Conservation (phyloP, 768 basidiomycete genomes). For the Tricholoma bakamatsutake region DNA sequence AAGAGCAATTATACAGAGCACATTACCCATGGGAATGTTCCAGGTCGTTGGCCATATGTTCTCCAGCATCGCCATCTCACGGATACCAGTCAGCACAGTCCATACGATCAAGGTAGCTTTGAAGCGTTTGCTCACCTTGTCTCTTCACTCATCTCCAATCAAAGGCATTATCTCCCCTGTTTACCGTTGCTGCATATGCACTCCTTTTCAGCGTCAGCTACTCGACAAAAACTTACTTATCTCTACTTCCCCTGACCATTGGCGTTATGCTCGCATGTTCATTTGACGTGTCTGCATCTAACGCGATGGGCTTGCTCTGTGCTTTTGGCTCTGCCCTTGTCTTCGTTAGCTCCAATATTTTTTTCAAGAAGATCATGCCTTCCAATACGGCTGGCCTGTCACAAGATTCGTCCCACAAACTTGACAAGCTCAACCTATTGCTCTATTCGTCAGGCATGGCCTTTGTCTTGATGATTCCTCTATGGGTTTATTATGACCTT, state of each 20-base stretch:
- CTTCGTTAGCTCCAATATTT: conserved; percentile 97
- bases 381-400: conserved; percentile 37
- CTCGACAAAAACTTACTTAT: conserved; percentile 85
- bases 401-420: conserved; percentile 53
- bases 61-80: conserved; percentile 93
- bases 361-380: conserved; percentile 98
- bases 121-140: neutral
- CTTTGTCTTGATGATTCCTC: conserved; percentile 92
- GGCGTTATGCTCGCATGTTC: conserved; percentile 98
- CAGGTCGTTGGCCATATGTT: conserved; percentile 98
- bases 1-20: conserved; percentile 63
- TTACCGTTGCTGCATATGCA: conserved; percentile 95
- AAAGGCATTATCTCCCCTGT: conserved; percentile 92
- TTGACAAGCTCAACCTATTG: conserved; percentile 95
- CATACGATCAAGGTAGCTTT: conserved; percentile 93
- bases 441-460: conserved; percentile 94
- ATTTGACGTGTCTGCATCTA: conserved; percentile 86
- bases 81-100: conserved; percentile 95
- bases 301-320: conserved; percentile 80
- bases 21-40: conserved; percentile 94
- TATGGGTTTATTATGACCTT: conserved; percentile 90
- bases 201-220: conserved; percentile 92
- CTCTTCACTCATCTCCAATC: neutral
- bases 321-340: conserved; percentile 96
- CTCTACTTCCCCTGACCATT: conserved; percentile 88